These are phyloP conservation scores for Hypoxylon sp. DNA, from an alignment of 2,329 filamentous ascomycete genomes.

Conservation along the genomic window DNA sequence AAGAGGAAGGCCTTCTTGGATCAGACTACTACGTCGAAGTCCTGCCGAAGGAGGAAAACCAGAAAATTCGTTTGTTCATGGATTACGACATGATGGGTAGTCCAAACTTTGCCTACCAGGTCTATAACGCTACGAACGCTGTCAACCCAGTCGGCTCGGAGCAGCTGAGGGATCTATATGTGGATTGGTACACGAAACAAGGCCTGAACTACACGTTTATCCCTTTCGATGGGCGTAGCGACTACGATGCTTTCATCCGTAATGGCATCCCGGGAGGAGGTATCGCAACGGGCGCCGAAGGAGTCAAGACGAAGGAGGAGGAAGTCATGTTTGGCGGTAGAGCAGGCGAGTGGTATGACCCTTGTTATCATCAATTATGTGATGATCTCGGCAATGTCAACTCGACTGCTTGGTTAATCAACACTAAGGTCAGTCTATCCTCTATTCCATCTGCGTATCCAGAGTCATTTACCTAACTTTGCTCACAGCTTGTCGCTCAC, in stretches of 20 bases:
- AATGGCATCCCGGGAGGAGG: conserved; percentile 81
- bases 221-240: conserved; percentile 82
- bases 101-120: conserved; percentile 76
- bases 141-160: conserved; percentile 79
- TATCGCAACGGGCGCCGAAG: conserved; percentile 84
- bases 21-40: conserved; percentile 73
- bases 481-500: conserved; percentile 73
- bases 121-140: conserved; percentile 80
- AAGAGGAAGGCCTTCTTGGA: conserved; percentile 74
- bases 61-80: conserved; percentile 75
- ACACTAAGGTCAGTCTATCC: conserved; percentile 66
- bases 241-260: conserved; percentile 84
- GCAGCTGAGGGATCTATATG: conserved; percentile 77
- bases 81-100: conserved; percentile 80
- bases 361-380: conserved; percentile 74
- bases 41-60: conserved; percentile 71
- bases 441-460: background rate
- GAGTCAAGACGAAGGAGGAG: conserved; percentile 79
- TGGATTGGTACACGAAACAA: conserved; percentile 74
- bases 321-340: conserved; percentile 78
- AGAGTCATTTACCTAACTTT: conserved; percentile 35
- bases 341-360: conserved; percentile 72
- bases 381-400: conserved; percentile 73
- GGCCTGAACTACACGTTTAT: conserved; percentile 78
- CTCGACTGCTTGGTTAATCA: conserved; percentile 72